Conservation (phyloP, 2,329 filamentous ascomycete genomes). For the Cordyceps fumosorosea region DNA sequence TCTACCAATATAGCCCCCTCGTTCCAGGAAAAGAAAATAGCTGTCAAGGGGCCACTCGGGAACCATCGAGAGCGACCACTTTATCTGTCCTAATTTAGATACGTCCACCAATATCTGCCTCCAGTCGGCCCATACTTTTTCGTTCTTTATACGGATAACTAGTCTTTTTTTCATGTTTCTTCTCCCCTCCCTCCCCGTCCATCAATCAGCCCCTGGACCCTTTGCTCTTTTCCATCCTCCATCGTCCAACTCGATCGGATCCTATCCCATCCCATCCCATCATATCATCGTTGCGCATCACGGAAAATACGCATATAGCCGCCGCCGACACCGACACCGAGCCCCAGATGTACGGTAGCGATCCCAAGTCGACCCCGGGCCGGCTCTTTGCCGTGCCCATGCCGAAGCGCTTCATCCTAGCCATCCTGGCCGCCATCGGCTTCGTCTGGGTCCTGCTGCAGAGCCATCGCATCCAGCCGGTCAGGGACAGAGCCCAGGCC, state of each 20-base stretch:
- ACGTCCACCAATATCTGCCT: too few species aligned
- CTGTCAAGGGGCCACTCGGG: too few species aligned
- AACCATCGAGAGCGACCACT: too few species aligned
- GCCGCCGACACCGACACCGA: not conserved
- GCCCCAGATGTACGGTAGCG: not conserved
- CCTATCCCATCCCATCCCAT: too few species aligned
- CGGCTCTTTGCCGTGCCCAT: not conserved
- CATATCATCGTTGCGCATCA: not conserved
- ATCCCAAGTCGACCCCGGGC: not conserved
- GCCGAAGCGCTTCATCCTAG: slow-evolving; percentile 7
- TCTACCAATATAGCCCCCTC: too few species aligned
- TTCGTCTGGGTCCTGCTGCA: slow-evolving; percentile 9
- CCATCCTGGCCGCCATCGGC: not conserved
- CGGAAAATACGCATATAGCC: not conserved
- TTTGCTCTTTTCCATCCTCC: not conserved
- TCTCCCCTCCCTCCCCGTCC: not conserved
- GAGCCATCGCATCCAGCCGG: slow-evolving; percentile 9
- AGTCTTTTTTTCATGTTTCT: not conserved
- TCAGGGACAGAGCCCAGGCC: not conserved
- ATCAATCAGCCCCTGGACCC: not conserved
- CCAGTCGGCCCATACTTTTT: too few species aligned
- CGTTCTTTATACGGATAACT: not conserved
- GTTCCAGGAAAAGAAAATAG: too few species aligned
- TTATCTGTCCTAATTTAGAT: too few species aligned
- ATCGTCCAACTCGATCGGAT: too few species aligned